Evolutionary conservation across 257 asterid species (phyloP).

Genomic region (Leptodermis oblonga): DNA sequence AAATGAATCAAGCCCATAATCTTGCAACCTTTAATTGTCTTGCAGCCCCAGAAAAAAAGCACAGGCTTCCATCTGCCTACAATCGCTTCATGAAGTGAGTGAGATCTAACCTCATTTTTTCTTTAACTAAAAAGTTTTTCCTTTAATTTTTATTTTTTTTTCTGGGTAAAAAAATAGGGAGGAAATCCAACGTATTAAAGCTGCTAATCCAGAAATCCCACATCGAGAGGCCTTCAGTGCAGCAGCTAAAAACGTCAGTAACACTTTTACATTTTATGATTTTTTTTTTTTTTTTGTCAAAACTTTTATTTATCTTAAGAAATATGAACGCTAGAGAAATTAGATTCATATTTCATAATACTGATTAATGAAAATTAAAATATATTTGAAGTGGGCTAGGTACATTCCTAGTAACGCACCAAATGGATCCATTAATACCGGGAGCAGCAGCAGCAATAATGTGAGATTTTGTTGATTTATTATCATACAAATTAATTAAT

Average conservation of each 20-base stretch:
- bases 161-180: constrained; percentile 42
- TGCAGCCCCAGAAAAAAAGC: constrained; percentile 95
- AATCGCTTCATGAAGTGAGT: constrained; percentile 95
- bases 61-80: constrained; percentile 98
- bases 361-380: too few species aligned
- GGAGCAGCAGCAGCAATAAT: constrained; percentile 23
- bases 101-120: too few species aligned
- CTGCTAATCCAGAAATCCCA: constrained; percentile 93
- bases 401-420: constrained; percentile 62
- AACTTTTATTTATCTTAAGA: neutral
- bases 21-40: neutral
- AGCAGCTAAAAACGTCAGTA: constrained; percentile 81
- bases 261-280: neutral
- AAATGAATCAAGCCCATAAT: neutral
- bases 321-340: neutral
- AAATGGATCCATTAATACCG: constrained; percentile 39
- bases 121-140: too few species aligned
- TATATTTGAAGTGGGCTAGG: constrained; percentile 94
- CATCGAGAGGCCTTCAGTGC: constrained; percentile 98
- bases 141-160: neutral
- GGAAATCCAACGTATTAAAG: constrained; percentile 90
- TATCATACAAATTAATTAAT: too few species aligned
- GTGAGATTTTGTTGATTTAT: constrained; percentile 31
- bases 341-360: neutral
- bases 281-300: neutral